phyloP scores from a whole-genome alignment of 768 basidiomycete genomes.

The Postia placenta region DNA sequence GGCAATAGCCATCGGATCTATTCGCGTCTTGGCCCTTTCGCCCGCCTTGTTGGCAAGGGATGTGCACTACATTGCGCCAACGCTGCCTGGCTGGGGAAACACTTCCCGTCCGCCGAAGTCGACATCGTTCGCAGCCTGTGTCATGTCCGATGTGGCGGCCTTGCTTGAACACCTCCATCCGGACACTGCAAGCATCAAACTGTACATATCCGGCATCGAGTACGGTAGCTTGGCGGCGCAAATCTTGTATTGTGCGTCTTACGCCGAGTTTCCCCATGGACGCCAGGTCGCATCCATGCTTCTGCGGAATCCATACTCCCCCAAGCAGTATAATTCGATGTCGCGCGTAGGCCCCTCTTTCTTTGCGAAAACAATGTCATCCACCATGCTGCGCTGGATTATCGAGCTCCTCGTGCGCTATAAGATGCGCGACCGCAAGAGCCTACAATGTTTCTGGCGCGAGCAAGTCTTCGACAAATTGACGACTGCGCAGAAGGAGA shows the following conservation, averaged over 20 bases:
- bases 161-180: conserved; percentile 49
- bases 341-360: not conserved
- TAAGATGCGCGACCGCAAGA: not conserved
- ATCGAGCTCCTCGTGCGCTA: not conserved
- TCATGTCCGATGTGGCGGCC: conserved; percentile 38
- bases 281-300: conserved; percentile 40
- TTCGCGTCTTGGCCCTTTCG: conserved; percentile 33
- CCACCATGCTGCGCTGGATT: not conserved
- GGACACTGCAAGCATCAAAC: conserved; percentile 29
- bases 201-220: conserved; percentile 48
- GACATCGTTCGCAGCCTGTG: conserved; percentile 32
- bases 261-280: conserved; percentile 45
- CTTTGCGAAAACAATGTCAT: not conserved
- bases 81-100: conserved; percentile 55
- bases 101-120: conserved; percentile 35
- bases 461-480: not conserved
- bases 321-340: conserved; percentile 12
- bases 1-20: not conserved
- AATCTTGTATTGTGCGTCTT: conserved; percentile 47
- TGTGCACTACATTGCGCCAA: conserved; percentile 43
- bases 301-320: conserved; percentile 40
- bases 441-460: not conserved
- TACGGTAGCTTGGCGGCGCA: conserved; percentile 51
- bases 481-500: not conserved
- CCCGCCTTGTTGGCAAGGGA: conserved; percentile 39